These are phyloP conservation scores for Cenchrus purpureus DNA, from an alignment of 176 grass and related monocot genomes.

Conservation along the genomic window DNA sequence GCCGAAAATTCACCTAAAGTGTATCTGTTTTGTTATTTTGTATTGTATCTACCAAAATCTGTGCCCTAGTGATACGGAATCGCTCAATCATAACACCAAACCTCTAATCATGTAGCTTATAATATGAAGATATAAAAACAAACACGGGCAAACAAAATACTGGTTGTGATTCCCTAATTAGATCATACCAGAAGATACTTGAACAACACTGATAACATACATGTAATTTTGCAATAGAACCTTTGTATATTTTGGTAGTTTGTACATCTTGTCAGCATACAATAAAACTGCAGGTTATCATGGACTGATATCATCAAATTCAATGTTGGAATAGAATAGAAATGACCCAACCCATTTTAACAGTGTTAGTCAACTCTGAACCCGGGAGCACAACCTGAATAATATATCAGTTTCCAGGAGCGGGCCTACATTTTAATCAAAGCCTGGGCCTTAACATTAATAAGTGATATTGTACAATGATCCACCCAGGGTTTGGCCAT, in stretches of 20 bases:
- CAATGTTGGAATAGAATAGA: not conserved
- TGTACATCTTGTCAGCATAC: not conserved
- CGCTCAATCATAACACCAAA: constrained; percentile 1
- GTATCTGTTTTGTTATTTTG: not conserved
- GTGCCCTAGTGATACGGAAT: not conserved
- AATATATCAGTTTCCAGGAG: not conserved
- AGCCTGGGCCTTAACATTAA: not conserved
- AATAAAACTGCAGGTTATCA: not conserved
- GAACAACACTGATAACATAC: not conserved
- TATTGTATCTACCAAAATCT: not conserved
- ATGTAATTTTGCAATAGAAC: not conserved
- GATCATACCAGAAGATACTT: not conserved
- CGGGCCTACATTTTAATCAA: not conserved
- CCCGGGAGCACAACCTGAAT: not conserved
- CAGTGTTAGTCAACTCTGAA: not conserved
- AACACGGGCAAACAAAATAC: not conserved
- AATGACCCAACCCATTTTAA: not conserved
- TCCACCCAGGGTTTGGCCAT: too few species aligned
- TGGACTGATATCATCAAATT: not conserved
- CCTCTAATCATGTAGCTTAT: constrained; percentile 9
- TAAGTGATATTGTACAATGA: too few species aligned
- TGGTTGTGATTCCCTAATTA: not conserved
- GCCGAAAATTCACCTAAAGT: not conserved
- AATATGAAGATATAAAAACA: not conserved
- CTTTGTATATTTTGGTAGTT: not conserved